A percentile compares a stretch with the other conserved stretches of the same genome.
Evolutionary conservation across 2,329 filamentous ascomycete genomes (phyloP).

Genomic region (Cladosporium velox): DNA sequence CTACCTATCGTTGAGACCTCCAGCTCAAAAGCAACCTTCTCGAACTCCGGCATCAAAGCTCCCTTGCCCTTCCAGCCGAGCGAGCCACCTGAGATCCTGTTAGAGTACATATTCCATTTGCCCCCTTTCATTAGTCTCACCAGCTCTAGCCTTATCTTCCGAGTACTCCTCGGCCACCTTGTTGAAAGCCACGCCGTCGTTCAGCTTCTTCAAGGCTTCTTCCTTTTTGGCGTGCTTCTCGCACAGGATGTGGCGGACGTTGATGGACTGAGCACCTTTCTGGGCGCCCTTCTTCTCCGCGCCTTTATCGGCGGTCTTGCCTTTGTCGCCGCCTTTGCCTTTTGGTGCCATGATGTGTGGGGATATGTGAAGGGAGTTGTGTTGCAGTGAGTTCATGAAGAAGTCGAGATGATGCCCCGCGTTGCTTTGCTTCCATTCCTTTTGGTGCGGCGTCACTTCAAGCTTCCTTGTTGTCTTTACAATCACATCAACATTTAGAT

Average conservation of each 20-base stretch:
- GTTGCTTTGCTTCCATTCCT: neutral
- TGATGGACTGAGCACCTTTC: conserved; percentile 68
- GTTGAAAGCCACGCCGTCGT: conserved; percentile 69
- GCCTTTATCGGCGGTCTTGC: conserved; percentile 31
- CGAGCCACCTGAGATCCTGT: conserved; percentile 58
- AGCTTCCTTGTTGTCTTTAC: neutral
- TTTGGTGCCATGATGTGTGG: conserved; percentile 37
- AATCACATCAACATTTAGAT: neutral
- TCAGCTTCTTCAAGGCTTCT: conserved; percentile 69
- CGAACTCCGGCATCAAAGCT: conserved; percentile 67
- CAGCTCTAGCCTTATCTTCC: conserved; percentile 74
- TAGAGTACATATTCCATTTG: neutral
- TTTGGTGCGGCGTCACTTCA: neutral
- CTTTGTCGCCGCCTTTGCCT: conserved; percentile 38
- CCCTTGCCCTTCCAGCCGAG: conserved; percentile 74
- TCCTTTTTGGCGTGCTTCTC: conserved; percentile 78
- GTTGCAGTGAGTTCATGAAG: neutral
- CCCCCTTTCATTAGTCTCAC: conserved; percentile 28
- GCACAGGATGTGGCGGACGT: conserved; percentile 75
- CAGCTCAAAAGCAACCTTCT: conserved; percentile 70
- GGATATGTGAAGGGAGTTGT: neutral
- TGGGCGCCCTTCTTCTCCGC: conserved; percentile 38
- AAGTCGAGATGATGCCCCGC: conserved; percentile 8
- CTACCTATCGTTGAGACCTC: conserved; percentile 64
- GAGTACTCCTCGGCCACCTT: conserved; percentile 72